Evolutionary conservation across 2,329 filamentous ascomycete species (phyloP).

Genomic region (Myrmaecium sp.): DNA sequence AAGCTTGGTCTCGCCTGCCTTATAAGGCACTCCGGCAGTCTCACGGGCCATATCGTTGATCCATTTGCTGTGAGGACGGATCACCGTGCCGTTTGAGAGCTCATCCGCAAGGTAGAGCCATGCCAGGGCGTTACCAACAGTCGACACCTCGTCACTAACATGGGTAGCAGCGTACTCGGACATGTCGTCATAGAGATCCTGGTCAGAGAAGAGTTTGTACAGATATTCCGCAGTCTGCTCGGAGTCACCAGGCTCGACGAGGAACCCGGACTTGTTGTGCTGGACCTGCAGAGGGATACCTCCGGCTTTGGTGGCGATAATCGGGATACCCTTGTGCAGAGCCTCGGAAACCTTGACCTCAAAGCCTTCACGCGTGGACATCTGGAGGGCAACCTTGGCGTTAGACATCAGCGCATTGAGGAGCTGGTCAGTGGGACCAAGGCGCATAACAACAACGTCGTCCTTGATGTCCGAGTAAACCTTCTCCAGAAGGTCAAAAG

Average conservation of each 20-base stretch:
- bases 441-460: constrained; percentile 58
- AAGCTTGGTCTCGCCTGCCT: constrained; percentile 42
- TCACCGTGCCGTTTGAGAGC: constrained; percentile 38
- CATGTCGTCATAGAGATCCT: constrained; percentile 50
- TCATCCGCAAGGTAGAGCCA: constrained; percentile 66
- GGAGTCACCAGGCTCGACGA: constrained; percentile 55
- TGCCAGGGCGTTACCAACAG: constrained; percentile 57
- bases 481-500: constrained; percentile 47
- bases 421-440: constrained; percentile 63
- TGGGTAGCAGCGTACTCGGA: constrained; percentile 43
- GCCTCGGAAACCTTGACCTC: constrained; percentile 79
- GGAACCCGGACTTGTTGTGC: constrained; percentile 52
- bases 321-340: constrained; percentile 60
- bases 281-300: constrained; percentile 67
- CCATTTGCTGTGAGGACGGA: constrained; percentile 47
- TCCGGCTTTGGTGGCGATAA: constrained; percentile 60
- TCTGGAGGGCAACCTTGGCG: constrained; percentile 56
- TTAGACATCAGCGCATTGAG: constrained; percentile 61
- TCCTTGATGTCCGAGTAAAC: constrained; percentile 31
- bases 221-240: constrained; percentile 52
- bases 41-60: constrained; percentile 58
- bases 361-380: constrained; percentile 69
- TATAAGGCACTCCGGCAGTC: constrained; percentile 43
- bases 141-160: constrained; percentile 68
- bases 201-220: constrained; percentile 47